Evolutionary conservation across 495 filamentous ascomycete species (phyloP).

Genomic region (Penicillium bovifimosum): DNA sequence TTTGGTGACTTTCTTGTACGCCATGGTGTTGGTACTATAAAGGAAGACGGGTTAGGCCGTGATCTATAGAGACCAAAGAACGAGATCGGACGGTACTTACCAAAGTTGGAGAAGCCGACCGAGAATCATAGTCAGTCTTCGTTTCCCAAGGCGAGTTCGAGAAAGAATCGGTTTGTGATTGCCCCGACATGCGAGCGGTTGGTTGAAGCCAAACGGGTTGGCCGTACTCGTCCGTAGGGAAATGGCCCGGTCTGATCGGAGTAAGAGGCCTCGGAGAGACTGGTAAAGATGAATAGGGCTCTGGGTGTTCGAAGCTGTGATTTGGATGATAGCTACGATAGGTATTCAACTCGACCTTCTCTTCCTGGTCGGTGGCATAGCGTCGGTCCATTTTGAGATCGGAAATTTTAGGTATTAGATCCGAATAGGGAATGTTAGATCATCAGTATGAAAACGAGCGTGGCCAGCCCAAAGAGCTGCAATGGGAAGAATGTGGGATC

Average conservation of each 20-base stretch:
- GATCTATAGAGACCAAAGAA: neutral
- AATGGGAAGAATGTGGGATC: neutral
- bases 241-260: conserved; percentile 22
- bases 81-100: conserved; percentile 9
- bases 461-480: conserved; percentile 11
- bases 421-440: neutral
- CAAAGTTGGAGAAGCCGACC: conserved; percentile 28
- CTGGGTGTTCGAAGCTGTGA: conserved; percentile 16
- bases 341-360: conserved; percentile 25
- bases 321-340: conserved; percentile 8
- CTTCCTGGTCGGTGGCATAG: conserved; percentile 15
- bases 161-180: conserved; percentile 18
- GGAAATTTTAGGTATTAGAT: too few relatives aligned
- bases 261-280: conserved; percentile 16
- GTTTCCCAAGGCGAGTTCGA: conserved; percentile 10
- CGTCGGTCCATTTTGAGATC: conserved; percentile 6
- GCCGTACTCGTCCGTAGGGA: conserved; percentile 16
- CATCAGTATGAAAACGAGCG: conserved; percentile 12
- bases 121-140: conserved; percentile 17
- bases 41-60: neutral
- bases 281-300: conserved; percentile 3
- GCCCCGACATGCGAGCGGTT: conserved; percentile 15
- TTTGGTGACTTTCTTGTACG: conserved; percentile 21
- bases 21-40: conserved; percentile 22
- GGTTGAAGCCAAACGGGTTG: conserved; percentile 17